Evolutionary conservation across 148 eudicot species (phyloP).

Genomic region (Nyssa sinensis): DNA sequence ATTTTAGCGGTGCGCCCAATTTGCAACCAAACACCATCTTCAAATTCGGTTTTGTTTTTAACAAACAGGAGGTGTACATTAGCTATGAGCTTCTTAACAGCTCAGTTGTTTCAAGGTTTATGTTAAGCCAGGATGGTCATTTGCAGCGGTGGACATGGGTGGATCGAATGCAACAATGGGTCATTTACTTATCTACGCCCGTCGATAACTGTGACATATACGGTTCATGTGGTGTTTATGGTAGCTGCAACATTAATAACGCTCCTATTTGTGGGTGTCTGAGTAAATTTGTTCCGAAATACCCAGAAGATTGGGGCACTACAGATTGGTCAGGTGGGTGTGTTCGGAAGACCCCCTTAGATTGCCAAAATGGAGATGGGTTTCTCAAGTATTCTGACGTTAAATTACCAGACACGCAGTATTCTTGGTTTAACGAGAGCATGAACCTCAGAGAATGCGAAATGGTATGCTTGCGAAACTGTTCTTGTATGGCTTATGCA

Average conservation of each 20-base stretch:
- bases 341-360: conserved; percentile 20
- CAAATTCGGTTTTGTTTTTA: conserved; percentile 12
- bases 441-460: conserved; percentile 28
- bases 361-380: conserved; percentile 25
- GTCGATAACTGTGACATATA: conserved; percentile 29
- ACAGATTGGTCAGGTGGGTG: conserved; percentile 36
- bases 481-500: conserved; percentile 31
- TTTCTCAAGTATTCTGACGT: conserved; percentile 15
- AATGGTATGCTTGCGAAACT: conserved; percentile 18
- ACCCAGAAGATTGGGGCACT: conserved; percentile 16
- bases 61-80: conserved; percentile 15
- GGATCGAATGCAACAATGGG: conserved; percentile 16
- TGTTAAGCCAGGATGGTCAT: conserved; percentile 19
- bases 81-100: conserved; percentile 2
- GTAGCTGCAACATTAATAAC: conserved; percentile 23
- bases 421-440: conserved; percentile 14
- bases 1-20: conserved; percentile 17
- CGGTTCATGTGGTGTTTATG: conserved; percentile 27
- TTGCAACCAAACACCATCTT: conserved; percentile 16
- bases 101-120: conserved; percentile 13
- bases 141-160: conserved; percentile 27
- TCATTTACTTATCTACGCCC: conserved; percentile 16
- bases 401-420: conserved; percentile 30
- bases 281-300: conserved; percentile 26
- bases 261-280: conserved; percentile 30